Evolutionary conservation across 2,329 filamentous ascomycete genomes (phyloP).

Genomic region (Aureobasidium namibiae): DNA sequence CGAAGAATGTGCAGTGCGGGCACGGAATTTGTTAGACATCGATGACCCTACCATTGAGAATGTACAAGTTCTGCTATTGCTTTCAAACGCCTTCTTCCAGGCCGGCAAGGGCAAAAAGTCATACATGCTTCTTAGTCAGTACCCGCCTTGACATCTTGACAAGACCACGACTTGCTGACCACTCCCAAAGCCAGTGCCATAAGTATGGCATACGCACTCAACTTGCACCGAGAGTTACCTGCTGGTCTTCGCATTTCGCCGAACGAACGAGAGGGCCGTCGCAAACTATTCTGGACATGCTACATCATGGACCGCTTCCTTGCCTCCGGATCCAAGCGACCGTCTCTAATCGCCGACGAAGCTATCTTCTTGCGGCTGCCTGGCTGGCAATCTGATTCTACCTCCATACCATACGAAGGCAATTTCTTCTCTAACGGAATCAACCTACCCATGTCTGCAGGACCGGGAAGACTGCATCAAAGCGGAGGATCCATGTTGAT

Average conservation of each 20-base stretch:
- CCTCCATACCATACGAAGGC: conserved; percentile 59
- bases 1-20: conserved; percentile 63
- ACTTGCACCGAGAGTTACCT: conserved; percentile 70
- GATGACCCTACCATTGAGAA: conserved; percentile 76
- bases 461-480: conserved; percentile 58
- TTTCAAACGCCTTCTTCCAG: conserved; percentile 68
- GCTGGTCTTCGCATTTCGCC: conserved; percentile 52
- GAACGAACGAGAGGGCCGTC: conserved; percentile 64
- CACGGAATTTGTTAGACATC: conserved; percentile 62
- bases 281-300: conserved; percentile 82
- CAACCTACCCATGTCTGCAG: conserved; percentile 47
- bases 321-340: conserved; percentile 71
- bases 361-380: conserved; percentile 68
- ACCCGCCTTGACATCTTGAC: not conserved
- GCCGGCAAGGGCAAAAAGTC: conserved; percentile 74
- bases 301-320: conserved; percentile 81
- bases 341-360: conserved; percentile 71
- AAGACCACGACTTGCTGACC: conserved; percentile 21
- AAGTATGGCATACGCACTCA: conserved; percentile 75
- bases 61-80: conserved; percentile 65
- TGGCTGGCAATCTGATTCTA: conserved; percentile 58
- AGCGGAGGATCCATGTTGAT: conserved; percentile 75
- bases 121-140: conserved; percentile 72
- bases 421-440: conserved; percentile 73
- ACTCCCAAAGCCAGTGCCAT: conserved; percentile 55